phyloP scores from a whole-genome alignment of 1,284 basidiomycete genomes.

The Trametes sp. region DNA sequence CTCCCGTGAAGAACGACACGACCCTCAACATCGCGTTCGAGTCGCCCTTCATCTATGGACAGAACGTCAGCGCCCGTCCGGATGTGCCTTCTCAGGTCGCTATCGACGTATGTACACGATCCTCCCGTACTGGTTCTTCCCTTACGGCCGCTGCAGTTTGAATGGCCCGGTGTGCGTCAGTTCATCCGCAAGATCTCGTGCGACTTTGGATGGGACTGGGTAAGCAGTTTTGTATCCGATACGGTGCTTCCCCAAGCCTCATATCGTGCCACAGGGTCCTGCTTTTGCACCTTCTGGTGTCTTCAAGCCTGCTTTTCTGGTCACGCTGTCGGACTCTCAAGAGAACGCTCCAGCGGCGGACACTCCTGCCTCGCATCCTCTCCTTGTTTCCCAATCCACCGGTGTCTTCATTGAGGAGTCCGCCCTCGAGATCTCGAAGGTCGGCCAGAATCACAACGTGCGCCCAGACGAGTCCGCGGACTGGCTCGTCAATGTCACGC shows the following conservation, averaged over 20 bases:
- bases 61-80: conserved; percentile 55
- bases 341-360: conserved; percentile 32
- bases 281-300: conserved; percentile 62
- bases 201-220: conserved; percentile 69
- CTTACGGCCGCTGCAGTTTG: conserved; percentile 44
- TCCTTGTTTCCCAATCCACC: conserved; percentile 34
- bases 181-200: conserved; percentile 58
- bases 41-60: conserved; percentile 45
- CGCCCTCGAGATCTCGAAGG: conserved; percentile 60
- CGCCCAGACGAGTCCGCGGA: conserved; percentile 52
- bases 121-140: background rate
- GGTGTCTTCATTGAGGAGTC: conserved; percentile 57
- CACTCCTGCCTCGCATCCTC: conserved; percentile 26
- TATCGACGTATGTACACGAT: conserved; percentile 33
- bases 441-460: conserved; percentile 51
- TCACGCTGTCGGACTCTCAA: conserved; percentile 26
- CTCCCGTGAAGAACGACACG: conserved; percentile 27
- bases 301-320: conserved; percentile 57
- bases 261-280: conserved; percentile 48
- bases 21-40: background rate
- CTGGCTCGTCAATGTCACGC: conserved; percentile 61
- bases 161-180: conserved; percentile 54
- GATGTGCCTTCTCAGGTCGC: conserved; percentile 51
- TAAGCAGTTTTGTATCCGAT: conserved; percentile 26
- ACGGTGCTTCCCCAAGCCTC: no score